A percentile compares a stretch with the other conserved stretches of the same genome.
These are phyloP conservation scores for Citrus maxima DNA, from an alignment of 345 rosid genomes.

Conservation along the genomic window DNA sequence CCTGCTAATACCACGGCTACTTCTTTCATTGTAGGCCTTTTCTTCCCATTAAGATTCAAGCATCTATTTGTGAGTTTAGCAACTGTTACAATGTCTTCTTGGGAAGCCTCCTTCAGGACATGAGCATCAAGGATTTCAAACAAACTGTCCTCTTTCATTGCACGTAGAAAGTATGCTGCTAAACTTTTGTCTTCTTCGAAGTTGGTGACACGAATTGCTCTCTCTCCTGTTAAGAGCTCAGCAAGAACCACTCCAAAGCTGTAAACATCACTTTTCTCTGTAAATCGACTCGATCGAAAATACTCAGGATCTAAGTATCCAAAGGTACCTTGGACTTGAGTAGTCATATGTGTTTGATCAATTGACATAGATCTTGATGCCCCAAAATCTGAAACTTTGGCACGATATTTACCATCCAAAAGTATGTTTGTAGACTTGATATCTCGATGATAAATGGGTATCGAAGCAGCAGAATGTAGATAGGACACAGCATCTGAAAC, in stretches of 20 bases:
- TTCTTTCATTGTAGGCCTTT: background rate
- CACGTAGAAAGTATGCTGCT: background rate
- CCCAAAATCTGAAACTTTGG: background rate
- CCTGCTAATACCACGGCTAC: background rate
- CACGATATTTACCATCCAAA: background rate
- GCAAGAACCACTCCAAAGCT: background rate
- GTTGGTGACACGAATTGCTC: background rate
- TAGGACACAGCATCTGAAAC: background rate
- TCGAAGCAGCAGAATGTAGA: slow-evolving; percentile 9
- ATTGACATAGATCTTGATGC: background rate
- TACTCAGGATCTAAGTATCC: background rate
- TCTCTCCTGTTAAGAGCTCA: background rate
- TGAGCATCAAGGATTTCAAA: background rate
- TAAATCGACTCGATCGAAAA: background rate
- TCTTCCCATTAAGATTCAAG: background rate
- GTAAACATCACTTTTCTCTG: background rate
- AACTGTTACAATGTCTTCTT: background rate
- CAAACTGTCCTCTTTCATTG: background rate
- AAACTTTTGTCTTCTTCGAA: background rate
- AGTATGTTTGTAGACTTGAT: background rate
- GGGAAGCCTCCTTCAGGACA: background rate
- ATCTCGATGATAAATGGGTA: slow-evolving; percentile 8
- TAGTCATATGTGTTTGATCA: slow-evolving; percentile 13
- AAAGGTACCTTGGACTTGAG: background rate
- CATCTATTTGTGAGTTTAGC: background rate